Base-by-base conservation (phyloP, 208 protist species). In the Phytomonas serpens region DNA sequence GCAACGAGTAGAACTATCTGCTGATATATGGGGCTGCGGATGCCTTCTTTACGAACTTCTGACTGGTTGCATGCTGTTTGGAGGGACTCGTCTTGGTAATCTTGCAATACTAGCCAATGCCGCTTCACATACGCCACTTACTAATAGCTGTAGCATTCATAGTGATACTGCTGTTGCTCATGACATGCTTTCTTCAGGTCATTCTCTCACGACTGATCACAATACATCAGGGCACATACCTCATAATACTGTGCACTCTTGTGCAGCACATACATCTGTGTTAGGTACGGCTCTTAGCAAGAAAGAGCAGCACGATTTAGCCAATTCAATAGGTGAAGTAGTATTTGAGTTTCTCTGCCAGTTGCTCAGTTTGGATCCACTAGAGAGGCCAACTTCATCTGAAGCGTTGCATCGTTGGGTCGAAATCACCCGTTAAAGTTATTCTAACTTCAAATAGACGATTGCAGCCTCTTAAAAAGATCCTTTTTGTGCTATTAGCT, bases 31-130 rank as follows among this genome's bases (percentile, higher is more conserved):
- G 90, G 78, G 76, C 33, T 93, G 87, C 62, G 90, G 90, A 30
- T 95, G 90, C 63, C 65, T 93, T 32, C 78, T 95, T 31, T 93
- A 93, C 76, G 90, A 95, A 72, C 75, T 95, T 51, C 81, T 95
- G 10, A 93, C 87, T 3, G 90, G 90, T 4, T 78, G 79, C 61
- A 87, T 89, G 84, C 80, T 95, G 32, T 95, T 95, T 77, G 87
- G 84, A 34, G 84, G 89, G 38, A 83, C 67, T 38, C 79, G 81
- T 2, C 67, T 95, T 47, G 83, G 79, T n/a, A 78, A 84, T 4
- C 81, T 90, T 13, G 52, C 89, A n/a, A 68, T 79, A 34, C 77
- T 92, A 27, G 82, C 80, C 63, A 64, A 74, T 38, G 65, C 69
- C 19, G 69, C 31, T 29, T n/a, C 34, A 32, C 30, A 30, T 32